Percentiles rank a stretch among this genome's conserved stretches.
phyloP scores from a whole-genome alignment of 495 filamentous ascomycete genomes.

The Daldinia vernicosa region DNA sequence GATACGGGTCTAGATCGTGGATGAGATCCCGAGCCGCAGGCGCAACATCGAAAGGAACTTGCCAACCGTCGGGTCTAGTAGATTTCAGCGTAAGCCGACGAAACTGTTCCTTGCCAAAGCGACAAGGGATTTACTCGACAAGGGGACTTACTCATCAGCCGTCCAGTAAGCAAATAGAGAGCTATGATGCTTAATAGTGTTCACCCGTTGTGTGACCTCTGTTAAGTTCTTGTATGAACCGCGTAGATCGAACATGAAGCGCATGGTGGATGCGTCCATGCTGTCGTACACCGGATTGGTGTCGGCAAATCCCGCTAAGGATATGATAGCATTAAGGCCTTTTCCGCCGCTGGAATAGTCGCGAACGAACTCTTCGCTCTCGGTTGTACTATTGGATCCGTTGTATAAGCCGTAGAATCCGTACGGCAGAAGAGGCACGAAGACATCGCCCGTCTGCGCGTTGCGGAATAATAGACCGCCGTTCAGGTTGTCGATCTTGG shows the following conservation, averaged over 20 bases:
- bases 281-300: constrained; percentile 61
- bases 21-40: constrained; percentile 54
- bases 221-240: constrained; percentile 67
- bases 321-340: constrained; percentile 56
- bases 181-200: constrained; percentile 58
- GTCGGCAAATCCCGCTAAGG: constrained; percentile 49
- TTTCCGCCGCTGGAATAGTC: constrained; percentile 61
- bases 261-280: constrained; percentile 66
- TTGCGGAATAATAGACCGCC: constrained; percentile 62
- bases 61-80: constrained; percentile 67
- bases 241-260: constrained; percentile 72
- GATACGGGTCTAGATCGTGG: constrained; percentile 70
- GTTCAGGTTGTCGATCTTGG: constrained; percentile 69
- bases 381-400: constrained; percentile 58
- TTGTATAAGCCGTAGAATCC: constrained; percentile 71
- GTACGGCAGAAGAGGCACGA: constrained; percentile 66
- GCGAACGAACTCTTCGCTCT: constrained; percentile 55
- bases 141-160: constrained; percentile 63
- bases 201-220: constrained; percentile 61
- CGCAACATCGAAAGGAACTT: constrained; percentile 63
- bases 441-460: constrained; percentile 44
- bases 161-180: constrained; percentile 73
- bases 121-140: too few relatives aligned
- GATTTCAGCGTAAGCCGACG: neutral
- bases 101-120: neutral